Base-by-base conservation (phyloP, 176 grass and related monocot species). In the Rhynchospora pubera region DNA sequence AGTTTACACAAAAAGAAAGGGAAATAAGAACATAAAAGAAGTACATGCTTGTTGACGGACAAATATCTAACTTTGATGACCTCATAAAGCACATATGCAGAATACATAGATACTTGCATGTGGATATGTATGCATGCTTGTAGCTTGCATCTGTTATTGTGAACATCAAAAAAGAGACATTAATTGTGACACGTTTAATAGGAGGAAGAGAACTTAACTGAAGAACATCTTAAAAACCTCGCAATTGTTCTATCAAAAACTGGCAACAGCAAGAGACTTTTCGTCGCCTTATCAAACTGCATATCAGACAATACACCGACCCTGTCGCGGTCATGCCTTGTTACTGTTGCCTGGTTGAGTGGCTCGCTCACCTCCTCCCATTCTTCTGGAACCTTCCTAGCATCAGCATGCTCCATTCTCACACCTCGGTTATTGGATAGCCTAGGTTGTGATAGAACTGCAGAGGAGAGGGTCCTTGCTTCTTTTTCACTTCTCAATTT, bases 401-500 rank as follows among this genome's bases (percentile, higher is more conserved):
- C 87, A 70, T 86, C 94, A 65, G 87, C 88, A 11, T 94, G 87
- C 30, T 89, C 90, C 57, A 65, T 93, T 84, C 90, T 98, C 5
- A 89, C 68, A 8, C 79, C 90, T 59, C 77, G 66, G 62, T 88
- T 98, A 72, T 48, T 98, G 50, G 90, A 94, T 65, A 90, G 87
- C 87, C 58, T 98, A 52, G 89, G 85, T 80, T 98, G 94, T 72
- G 88, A 98, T 77, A 94, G 60, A 70, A 81, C 88, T 81, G 68
- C 91, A 16, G 95, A 98, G 80, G 95, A 98, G 82, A 94, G 96
- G 68, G 90, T 94, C 11, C 87, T 98, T 42, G 90, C 96, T 77
- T 93, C 92, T 69, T 32, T 94, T 48, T 91, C 96, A 39, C 87
- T 98, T 63, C 30, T 98, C 70, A 98, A 95, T 72, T 87, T 94